These are phyloP conservation scores for Gnaphalium uliginosum DNA, from an alignment of 129 eudicot species.

Conservation along the genomic window DNA sequence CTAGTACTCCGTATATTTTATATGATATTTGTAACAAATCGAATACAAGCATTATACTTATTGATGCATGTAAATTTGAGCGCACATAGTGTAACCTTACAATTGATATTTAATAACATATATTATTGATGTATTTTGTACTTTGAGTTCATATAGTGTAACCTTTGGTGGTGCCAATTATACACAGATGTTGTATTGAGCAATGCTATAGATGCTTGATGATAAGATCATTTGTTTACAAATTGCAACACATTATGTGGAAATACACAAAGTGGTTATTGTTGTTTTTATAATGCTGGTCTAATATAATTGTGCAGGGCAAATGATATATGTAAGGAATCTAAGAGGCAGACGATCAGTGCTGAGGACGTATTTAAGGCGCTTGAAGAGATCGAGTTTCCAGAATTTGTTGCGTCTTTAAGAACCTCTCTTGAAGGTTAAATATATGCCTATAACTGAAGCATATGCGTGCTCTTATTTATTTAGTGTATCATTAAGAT, in stretches of 20 bases:
- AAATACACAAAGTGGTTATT: background rate
- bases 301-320: constrained; percentile 54
- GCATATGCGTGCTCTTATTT: constrained; percentile 1
- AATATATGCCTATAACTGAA: background rate
- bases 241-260: constrained; percentile 5
- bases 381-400: constrained; percentile 89
- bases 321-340: constrained; percentile 84
- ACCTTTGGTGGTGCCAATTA: background rate
- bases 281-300: background rate
- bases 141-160: background rate
- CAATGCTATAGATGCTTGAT: background rate
- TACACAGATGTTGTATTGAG: background rate
- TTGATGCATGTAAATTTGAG: background rate
- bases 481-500: background rate
- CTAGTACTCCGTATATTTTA: too few species aligned
- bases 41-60: background rate
- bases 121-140: background rate
- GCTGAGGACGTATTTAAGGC: constrained; percentile 91
- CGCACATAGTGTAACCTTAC: background rate
- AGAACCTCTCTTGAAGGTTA: constrained; percentile 72
- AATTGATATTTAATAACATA: too few species aligned
- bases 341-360: constrained; percentile 75
- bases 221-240: background rate
- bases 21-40: background rate
- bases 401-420: constrained; percentile 73